Percentiles rank a stretch among this genome's conserved stretches.
These are phyloP conservation scores for Kwoniella pini DNA, from an alignment of 768 basidiomycete species.

Conservation along the genomic window DNA sequence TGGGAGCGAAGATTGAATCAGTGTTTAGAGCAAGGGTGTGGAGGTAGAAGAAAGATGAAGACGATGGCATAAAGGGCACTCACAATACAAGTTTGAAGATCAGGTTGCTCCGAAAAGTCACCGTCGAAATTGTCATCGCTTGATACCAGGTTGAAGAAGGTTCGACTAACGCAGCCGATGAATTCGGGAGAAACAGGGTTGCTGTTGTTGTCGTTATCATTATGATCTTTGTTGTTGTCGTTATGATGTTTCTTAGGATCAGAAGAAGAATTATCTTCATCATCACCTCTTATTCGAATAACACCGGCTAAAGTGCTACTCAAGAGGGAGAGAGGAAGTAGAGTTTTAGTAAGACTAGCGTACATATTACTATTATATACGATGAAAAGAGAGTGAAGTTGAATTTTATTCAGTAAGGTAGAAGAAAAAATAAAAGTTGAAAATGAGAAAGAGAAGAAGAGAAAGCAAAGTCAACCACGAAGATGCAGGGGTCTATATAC, in stretches of 20 bases:
- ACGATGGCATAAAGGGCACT: not conserved
- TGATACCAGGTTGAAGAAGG: constrained; percentile 16
- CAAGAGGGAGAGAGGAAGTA: constrained; percentile 15
- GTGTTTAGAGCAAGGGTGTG: not conserved
- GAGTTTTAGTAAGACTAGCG: not conserved
- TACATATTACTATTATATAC: not conserved
- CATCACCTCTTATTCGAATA: constrained; percentile 16
- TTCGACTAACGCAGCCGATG: constrained; percentile 18
- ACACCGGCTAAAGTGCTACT: constrained; percentile 10
- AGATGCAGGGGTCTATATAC: constrained; percentile 13
- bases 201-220: constrained; percentile 1
- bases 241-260: not conserved
- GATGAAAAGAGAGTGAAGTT: not conserved
- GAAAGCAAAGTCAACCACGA: constrained; percentile 6
- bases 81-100: constrained; percentile 10
- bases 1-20: not conserved
- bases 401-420: not conserved
- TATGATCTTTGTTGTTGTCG: constrained; percentile 1
- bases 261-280: too few species aligned
- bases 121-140: constrained; percentile 12
- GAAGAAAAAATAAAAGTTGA: not conserved
- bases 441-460: constrained; percentile 8
- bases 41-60: not conserved
- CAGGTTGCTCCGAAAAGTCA: constrained; percentile 10
- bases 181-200: constrained; percentile 3